Evolutionary conservation across 257 asterid genomes (phyloP).

Genomic region (Solanum dulcamara): DNA sequence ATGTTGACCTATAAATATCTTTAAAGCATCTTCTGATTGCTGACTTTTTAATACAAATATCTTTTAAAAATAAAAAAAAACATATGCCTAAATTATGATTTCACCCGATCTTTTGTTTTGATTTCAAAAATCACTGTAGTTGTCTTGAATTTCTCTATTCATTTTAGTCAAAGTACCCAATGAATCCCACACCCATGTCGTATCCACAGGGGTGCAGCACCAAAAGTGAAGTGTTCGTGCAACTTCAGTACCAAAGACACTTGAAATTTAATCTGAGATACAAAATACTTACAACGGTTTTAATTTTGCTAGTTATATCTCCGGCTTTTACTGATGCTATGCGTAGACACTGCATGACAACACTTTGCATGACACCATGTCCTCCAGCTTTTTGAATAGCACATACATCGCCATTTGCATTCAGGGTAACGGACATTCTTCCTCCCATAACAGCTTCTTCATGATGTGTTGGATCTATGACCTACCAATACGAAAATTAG

Average conservation of each 20-base stretch:
- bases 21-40: not conserved
- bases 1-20: not conserved
- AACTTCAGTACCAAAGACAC: not conserved
- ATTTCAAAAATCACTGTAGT: not conserved
- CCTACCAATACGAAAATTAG: slow-evolving; percentile 27
- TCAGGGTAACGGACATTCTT: slow-evolving; percentile 72
- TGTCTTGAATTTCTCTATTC: not conserved
- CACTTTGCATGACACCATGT: slow-evolving; percentile 67
- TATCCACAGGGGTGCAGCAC: not conserved
- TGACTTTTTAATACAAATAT: not conserved
- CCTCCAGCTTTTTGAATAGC: slow-evolving; percentile 97
- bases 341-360: slow-evolving; percentile 86
- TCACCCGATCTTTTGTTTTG: not conserved
- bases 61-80: not conserved
- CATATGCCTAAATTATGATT: not conserved
- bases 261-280: not conserved
- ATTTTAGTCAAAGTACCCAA: not conserved
- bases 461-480: slow-evolving; percentile 79
- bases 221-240: not conserved
- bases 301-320: slow-evolving; percentile 78
- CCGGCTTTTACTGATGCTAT: slow-evolving; percentile 86
- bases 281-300: slow-evolving; percentile 51
- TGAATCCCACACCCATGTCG: not conserved
- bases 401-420: slow-evolving; percentile 66
- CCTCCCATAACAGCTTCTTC: slow-evolving; percentile 96